Conservation (phyloP, 768 basidiomycete species). For the Imleria badia region DNA sequence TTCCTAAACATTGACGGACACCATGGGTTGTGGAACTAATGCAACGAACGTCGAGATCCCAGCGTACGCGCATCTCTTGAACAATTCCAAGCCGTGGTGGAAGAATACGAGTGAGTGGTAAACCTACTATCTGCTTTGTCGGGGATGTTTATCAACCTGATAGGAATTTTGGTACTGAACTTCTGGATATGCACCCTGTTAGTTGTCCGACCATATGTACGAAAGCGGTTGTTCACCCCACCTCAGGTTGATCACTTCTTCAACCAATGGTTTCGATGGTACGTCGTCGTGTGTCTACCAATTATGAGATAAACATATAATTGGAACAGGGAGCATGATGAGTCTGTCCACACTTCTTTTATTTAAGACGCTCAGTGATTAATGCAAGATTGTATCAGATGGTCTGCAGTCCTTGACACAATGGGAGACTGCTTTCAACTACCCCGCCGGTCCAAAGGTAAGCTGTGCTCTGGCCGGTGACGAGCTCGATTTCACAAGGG, state of each 20-base stretch:
- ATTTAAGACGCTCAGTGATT: not conserved
- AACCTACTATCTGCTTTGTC: no score
- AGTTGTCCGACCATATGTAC: not conserved
- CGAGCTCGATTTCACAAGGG: not conserved
- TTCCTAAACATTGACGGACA: no score
- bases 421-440: not conserved
- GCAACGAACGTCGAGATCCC: not conserved
- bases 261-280: slow-evolving; percentile 2
- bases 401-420: not conserved
- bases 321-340: slow-evolving; percentile 3
- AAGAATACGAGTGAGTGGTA: no score
- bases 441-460: not conserved
- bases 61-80: not conserved
- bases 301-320: not conserved
- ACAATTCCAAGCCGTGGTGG: not conserved
- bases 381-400: not conserved
- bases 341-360: not conserved
- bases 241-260: not conserved
- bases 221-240: not conserved
- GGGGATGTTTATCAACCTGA: no score
- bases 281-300: not conserved
- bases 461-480: not conserved
- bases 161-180: not conserved
- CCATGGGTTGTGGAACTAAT: no score
- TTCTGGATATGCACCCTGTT: slow-evolving; percentile 2